Conservation (phyloP, 1,139 yeast species). For the Fermentozyma sake region DNA sequence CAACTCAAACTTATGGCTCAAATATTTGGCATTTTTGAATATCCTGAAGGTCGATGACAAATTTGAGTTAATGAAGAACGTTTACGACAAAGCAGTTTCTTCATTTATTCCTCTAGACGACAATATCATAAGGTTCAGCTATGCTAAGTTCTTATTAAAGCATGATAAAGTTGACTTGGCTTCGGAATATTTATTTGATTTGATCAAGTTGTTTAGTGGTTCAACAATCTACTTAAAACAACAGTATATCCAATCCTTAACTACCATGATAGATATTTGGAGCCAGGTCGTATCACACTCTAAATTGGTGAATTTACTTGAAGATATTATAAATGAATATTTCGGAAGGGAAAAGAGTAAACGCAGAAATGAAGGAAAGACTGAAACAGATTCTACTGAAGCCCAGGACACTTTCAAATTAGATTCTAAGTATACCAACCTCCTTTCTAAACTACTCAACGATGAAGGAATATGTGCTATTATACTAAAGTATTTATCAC, state of each 20-base stretch:
- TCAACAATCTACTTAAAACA: slow-evolving; percentile 16
- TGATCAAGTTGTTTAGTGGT: slow-evolving; percentile 20
- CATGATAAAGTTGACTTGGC: slow-evolving; percentile 18
- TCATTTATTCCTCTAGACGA: slow-evolving; percentile 42
- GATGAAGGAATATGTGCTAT: slow-evolving; percentile 30
- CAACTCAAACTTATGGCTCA: slow-evolving; percentile 51
- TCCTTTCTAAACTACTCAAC: slow-evolving; percentile 18
- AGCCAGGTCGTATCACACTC: slow-evolving; percentile 3
- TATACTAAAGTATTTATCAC: slow-evolving; percentile 17
- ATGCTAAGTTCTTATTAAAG: slow-evolving; percentile 29
- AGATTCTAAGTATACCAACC: too few relatives aligned
- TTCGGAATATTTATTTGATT: slow-evolving; percentile 25
- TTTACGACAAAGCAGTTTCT: slow-evolving; percentile 42
- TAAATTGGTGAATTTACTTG: slow-evolving; percentile 9
- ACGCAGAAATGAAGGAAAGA: too few relatives aligned
- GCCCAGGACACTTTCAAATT: too few relatives aligned
- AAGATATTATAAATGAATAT: slow-evolving; percentile 15
- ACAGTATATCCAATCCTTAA: slow-evolving; percentile 20
- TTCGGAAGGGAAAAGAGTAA: slow-evolving; percentile 18
- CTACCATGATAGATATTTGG: slow-evolving; percentile 19
- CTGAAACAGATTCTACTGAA: too few relatives aligned
- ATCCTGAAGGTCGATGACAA: slow-evolving; percentile 10
- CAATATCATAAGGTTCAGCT: slow-evolving; percentile 36
- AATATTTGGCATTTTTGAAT: slow-evolving; percentile 44
- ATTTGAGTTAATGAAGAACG: slow-evolving; percentile 19